Base-by-base conservation (phyloP, 257 asterid species). In the Solanum sparsipilum region DNA sequence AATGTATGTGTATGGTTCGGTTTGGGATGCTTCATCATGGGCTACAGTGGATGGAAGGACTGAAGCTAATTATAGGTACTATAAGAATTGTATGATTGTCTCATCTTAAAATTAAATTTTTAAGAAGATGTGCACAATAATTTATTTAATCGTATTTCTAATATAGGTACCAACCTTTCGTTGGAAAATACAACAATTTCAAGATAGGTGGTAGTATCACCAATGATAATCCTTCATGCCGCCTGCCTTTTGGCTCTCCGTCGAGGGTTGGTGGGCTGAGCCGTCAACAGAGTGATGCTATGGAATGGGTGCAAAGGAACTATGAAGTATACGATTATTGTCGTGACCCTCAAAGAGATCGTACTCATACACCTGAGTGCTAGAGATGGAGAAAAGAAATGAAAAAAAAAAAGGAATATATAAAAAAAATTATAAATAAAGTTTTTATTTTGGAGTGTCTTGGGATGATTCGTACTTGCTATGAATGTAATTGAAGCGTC, bases 11-110 rank as follows among this genome's bases (percentile, higher is more conserved):
- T 96, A 96, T 84, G 99, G 99, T 8, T 95, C 99, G 3, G 93
- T 95, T 84, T 96, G 99, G 99, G 98, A 96, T 87, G 99, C 99
- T 3, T 96, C 98, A 0, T 90, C 98, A 0, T 96, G 99, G 99
- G 98, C 99, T 1, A 96, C 98, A 0, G 96, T 93, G 79, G 94
- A 93, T 38, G 99, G 98, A 2, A 95, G 92, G 56, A 95, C 93
- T 90, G 92, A 92, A 87, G 94, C 93, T 18, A 94, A 96, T 87
- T 96, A 95, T 74, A 89, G 91, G 0, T 96, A 96, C 74, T 1
- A 5, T 68, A 13, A 46, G 7, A 68, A 68, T 68, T 68, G 21
- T 13, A 32, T 27, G 74, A 68, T 6, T 25, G 5, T 68, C 74
- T 5, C 4, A 27, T 25, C 16, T 68, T 29, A 68, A 68, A 68